Conservation (phyloP, 805 yeast genomes). For the Starmerella vitae region DNA sequence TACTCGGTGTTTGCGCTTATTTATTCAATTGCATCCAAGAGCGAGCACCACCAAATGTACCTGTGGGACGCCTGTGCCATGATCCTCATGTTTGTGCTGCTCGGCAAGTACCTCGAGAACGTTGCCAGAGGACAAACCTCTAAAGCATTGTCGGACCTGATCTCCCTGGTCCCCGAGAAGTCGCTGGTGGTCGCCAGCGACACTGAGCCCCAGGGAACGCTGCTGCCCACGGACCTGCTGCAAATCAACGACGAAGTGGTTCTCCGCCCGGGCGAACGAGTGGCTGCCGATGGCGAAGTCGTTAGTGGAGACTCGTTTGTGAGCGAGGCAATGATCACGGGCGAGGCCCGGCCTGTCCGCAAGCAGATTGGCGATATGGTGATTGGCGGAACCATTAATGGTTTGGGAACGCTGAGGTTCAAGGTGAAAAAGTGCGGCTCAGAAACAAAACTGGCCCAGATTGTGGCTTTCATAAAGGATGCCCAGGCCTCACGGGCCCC, state of each 20-base stretch:
- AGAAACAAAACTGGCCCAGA: slow-evolving; percentile 74
- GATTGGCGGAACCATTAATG: slow-evolving; percentile 86
- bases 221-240: slow-evolving; percentile 59
- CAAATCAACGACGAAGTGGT: slow-evolving; percentile 67
- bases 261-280: slow-evolving; percentile 70
- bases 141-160: slow-evolving; percentile 64
- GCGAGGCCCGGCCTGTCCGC: slow-evolving; percentile 68
- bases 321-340: slow-evolving; percentile 83
- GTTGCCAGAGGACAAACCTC: slow-evolving; percentile 91
- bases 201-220: slow-evolving; percentile 21
- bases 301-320: slow-evolving; percentile 67
- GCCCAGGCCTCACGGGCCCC: slow-evolving; percentile 88
- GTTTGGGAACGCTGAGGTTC: slow-evolving; percentile 56
- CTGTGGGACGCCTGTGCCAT: slow-evolving; percentile 79
- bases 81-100: slow-evolving; percentile 68
- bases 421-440: slow-evolving; percentile 61
- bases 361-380: slow-evolving; percentile 50
- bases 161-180: slow-evolving; percentile 65
- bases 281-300: slow-evolving; percentile 86
- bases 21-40: slow-evolving; percentile 30
- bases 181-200: slow-evolving; percentile 38
- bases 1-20: slow-evolving; percentile 59
- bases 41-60: slow-evolving; percentile 17
- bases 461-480: slow-evolving; percentile 70
- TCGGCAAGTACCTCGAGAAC: slow-evolving; percentile 87